phyloP scores from a whole-genome alignment of 1,284 basidiomycete species.

The Melampsora abietis-canadensis region DNA sequence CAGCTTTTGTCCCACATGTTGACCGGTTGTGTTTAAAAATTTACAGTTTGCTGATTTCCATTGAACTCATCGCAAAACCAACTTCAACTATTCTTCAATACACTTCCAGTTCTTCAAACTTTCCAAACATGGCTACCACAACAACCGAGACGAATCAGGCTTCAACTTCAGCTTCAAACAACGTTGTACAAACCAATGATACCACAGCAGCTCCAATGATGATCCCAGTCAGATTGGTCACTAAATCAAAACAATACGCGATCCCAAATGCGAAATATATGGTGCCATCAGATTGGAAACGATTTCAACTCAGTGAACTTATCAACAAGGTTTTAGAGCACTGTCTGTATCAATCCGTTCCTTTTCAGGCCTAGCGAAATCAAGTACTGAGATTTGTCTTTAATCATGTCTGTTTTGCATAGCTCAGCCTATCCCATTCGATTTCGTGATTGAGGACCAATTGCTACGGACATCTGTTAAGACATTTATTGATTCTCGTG shows the following conservation, averaged over 20 bases:
- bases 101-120: background rate
- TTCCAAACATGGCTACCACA: conserved; percentile 4
- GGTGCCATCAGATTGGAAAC: conserved; percentile 83
- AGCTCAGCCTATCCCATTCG: conserved; percentile 73
- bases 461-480: conserved; percentile 71
- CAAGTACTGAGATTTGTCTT: background rate
- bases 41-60: background rate
- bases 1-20: background rate
- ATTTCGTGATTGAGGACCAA: conserved; percentile 82
- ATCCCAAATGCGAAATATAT: conserved; percentile 89
- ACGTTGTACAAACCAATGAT: background rate
- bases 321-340: conserved; percentile 88
- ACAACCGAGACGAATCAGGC: background rate
- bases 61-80: no score
- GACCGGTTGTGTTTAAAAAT: background rate
- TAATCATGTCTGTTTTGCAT: background rate
- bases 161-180: background rate
- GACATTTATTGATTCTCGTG: conserved; percentile 65
- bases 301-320: conserved; percentile 94
- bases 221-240: conserved; percentile 73
- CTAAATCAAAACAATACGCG: conserved; percentile 67
- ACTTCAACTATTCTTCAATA: no score
- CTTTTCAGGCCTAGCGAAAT: conserved; percentile 24
- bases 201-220: conserved; percentile 26
- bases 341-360: conserved; percentile 54